Percentiles rank a stretch among this genome's conserved stretches.
Evolutionary conservation across 1,139 yeast genomes (phyloP).

Genomic region (Keqinozyma sinolaborantium): DNA sequence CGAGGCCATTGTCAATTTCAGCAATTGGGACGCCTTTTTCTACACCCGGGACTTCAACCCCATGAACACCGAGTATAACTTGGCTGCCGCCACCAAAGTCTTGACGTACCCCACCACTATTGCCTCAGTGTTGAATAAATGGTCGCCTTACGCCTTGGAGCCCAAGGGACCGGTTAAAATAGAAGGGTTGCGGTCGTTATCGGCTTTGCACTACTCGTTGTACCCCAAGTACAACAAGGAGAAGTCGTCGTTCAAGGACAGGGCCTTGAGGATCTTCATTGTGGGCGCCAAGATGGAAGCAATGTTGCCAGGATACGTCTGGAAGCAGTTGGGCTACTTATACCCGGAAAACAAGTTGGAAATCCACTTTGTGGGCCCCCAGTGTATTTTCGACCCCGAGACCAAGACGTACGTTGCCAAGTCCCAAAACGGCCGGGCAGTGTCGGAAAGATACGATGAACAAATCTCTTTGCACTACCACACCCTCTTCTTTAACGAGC

Average conservation of each 20-base stretch:
- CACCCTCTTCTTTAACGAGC: constrained; percentile 85
- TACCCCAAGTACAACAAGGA: constrained; percentile 68
- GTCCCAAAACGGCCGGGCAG: constrained; percentile 51
- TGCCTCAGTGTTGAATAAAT: constrained; percentile 77
- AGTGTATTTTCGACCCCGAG: constrained; percentile 68
- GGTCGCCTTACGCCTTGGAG: constrained; percentile 74
- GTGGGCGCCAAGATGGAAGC: constrained; percentile 93
- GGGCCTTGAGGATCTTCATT: constrained; percentile 86
- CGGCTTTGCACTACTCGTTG: constrained; percentile 86
- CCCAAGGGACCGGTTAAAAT: constrained; percentile 87
- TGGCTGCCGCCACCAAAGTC: constrained; percentile 94
- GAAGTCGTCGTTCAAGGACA: constrained; percentile 58
- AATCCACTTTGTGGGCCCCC: constrained; percentile 92
- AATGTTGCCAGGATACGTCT: constrained; percentile 88
- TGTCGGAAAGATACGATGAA: constrained; percentile 71
- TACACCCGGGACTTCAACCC: constrained; percentile 92
- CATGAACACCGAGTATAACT: constrained; percentile 94
- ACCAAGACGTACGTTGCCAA: constrained; percentile 35
- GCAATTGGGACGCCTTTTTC: constrained; percentile 89
- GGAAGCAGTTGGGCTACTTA: constrained; percentile 89
- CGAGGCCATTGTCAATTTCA: constrained; percentile 75
- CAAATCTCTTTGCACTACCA: constrained; percentile 76
- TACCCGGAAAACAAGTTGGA: constrained; percentile 84
- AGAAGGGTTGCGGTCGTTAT: constrained; percentile 89
- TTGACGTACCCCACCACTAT: constrained; percentile 90